phyloP scores from a whole-genome alignment of 208 protist genomes.

The Leishmania amazonensis region DNA sequence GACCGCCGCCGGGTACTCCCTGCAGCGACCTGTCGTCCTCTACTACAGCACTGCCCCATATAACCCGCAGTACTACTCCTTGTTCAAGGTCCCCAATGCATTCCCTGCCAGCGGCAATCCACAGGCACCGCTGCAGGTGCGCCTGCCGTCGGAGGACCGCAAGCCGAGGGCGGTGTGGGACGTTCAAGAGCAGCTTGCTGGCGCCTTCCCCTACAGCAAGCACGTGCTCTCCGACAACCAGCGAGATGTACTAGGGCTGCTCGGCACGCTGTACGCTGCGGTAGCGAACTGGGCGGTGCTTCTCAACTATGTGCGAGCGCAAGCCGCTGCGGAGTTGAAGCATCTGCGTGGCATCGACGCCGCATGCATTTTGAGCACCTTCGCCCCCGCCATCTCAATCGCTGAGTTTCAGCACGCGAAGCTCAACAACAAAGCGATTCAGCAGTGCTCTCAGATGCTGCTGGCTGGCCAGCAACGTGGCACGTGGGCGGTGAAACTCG shows the following conservation, averaged over 20 bases:
- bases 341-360: slow-evolving; percentile 5
- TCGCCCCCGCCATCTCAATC: slow-evolving; percentile 42
- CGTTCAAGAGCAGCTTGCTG: slow-evolving; percentile 40
- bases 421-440: slow-evolving; percentile 84
- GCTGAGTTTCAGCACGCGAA: slow-evolving; percentile 70
- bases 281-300: slow-evolving; percentile 57
- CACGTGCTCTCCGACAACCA: slow-evolving; percentile 49
- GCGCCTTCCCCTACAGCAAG: slow-evolving; percentile 52
- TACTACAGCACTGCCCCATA: slow-evolving; percentile 75
- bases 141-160: slow-evolving; percentile 32
- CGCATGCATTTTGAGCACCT: slow-evolving; percentile 12
- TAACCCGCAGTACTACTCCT: slow-evolving; percentile 36
- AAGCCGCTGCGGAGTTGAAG: slow-evolving; percentile 6
- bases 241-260: slow-evolving; percentile 65
- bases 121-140: slow-evolving; percentile 24
- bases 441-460: slow-evolving; percentile 74
- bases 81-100: slow-evolving; percentile 23
- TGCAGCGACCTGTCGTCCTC: slow-evolving; percentile 42
- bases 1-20: slow-evolving; percentile 16
- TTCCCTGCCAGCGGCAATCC: slow-evolving; percentile 17
- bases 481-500: slow-evolving; percentile 83
- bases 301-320: slow-evolving; percentile 17
- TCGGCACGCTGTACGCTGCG: slow-evolving; percentile 55
- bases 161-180: slow-evolving; percentile 25
- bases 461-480: slow-evolving; percentile 73